phyloP scores from a whole-genome alignment of 495 filamentous ascomycete species.

The Friedmanniomyces endolithicus region DNA sequence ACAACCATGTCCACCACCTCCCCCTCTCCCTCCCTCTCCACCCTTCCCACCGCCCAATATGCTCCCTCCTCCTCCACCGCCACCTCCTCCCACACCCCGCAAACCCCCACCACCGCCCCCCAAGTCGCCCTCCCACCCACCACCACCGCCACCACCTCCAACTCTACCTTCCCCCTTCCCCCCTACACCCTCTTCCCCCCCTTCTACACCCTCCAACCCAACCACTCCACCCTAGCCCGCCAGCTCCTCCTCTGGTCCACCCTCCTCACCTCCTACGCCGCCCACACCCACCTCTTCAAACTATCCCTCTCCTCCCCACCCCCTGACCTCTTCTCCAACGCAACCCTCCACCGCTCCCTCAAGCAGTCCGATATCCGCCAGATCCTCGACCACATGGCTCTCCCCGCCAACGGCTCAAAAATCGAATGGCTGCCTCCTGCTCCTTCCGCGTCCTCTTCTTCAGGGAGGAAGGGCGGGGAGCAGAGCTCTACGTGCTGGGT shows the following conservation, averaged over 20 bases:
- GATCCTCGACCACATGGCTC: constrained; percentile 62
- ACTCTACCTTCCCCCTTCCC: constrained; percentile 22
- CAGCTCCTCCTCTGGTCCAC: constrained; percentile 75
- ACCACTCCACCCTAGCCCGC: constrained; percentile 56
- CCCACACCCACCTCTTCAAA: constrained; percentile 57
- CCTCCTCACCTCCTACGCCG: constrained; percentile 77
- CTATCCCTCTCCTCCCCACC: constrained; percentile 41
- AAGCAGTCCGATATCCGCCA: constrained; percentile 47
- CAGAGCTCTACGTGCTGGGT: constrained; percentile 39
- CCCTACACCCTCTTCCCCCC: constrained; percentile 51
- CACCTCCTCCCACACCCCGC: constrained; percentile 3
- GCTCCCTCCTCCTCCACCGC: neutral
- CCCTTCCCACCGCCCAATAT: neutral
- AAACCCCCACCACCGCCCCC: neutral
- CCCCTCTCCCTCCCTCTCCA: neutral
- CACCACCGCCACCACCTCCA: neutral
- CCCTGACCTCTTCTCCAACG: constrained; percentile 49
- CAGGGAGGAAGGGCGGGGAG: neutral
- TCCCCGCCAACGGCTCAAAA: constrained; percentile 46
- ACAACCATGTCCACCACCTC: constrained; percentile 5
- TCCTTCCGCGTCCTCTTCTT: constrained; percentile 1
- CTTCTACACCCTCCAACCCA: constrained; percentile 72
- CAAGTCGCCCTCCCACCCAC: neutral
- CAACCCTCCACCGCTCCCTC: constrained; percentile 42
- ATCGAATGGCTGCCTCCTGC: constrained; percentile 52